Evolutionary conservation across 2,329 filamentous ascomycete genomes (phyloP).

Genomic region (Cercospora sesami): DNA sequence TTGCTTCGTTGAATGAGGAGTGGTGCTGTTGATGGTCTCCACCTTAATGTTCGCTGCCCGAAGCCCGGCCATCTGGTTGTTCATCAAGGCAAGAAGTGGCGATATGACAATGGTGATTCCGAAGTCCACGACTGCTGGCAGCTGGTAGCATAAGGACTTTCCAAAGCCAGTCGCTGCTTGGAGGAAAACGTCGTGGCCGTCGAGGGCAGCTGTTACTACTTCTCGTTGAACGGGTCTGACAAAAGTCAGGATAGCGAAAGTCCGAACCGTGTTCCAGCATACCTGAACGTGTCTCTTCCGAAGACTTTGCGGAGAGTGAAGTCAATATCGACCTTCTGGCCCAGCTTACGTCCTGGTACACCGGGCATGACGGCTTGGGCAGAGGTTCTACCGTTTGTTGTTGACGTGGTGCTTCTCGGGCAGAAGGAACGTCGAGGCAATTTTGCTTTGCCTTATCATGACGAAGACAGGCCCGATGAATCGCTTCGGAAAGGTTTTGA

Average conservation of each 20-base stretch:
- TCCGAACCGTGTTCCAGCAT: neutral
- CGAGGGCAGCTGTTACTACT: slow-evolving; percentile 77
- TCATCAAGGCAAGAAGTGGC: slow-evolving; percentile 86
- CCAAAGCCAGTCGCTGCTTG: slow-evolving; percentile 90
- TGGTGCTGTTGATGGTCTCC: slow-evolving; percentile 84
- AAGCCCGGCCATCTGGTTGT: slow-evolving; percentile 86
- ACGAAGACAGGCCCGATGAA: neutral
- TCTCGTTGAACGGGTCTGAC: slow-evolving; percentile 78
- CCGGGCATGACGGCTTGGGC: slow-evolving; percentile 31
- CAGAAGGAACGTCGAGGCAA: neutral
- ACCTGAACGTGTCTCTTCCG: slow-evolving; percentile 39
- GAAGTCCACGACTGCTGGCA: slow-evolving; percentile 82
- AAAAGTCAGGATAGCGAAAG: neutral
- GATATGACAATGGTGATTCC: slow-evolving; percentile 92
- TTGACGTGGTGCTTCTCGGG: neutral
- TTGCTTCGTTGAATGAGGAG: slow-evolving; percentile 62
- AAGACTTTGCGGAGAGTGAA: slow-evolving; percentile 43
- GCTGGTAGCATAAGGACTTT: slow-evolving; percentile 89
- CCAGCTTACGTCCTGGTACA: slow-evolving; percentile 24
- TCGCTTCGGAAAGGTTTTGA: neutral
- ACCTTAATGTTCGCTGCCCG: slow-evolving; percentile 73
- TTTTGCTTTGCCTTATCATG: neutral
- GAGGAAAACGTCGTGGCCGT: slow-evolving; percentile 86
- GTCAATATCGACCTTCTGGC: slow-evolving; percentile 39
- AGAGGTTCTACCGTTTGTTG: neutral